phyloP scores from a whole-genome alignment of 2,329 filamentous ascomycete genomes.

The Scytalidium sp. region DNA sequence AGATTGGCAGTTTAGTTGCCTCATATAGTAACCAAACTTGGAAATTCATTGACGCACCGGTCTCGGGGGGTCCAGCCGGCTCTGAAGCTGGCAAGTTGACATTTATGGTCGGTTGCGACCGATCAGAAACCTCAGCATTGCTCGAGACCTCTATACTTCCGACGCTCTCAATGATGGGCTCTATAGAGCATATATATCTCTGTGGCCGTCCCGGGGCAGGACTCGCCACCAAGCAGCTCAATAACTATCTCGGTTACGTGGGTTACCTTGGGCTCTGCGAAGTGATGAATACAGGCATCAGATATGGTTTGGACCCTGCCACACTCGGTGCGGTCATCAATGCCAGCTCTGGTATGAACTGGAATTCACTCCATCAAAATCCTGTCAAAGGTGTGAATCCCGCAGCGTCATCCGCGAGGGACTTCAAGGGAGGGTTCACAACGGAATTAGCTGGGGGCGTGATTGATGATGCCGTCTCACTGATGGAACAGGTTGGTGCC shows the following conservation, averaged over 20 bases:
- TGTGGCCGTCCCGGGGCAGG: slow-evolving; percentile 59
- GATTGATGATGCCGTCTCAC: slow-evolving; percentile 50
- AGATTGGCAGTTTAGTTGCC: slow-evolving; percentile 10
- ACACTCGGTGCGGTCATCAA: slow-evolving; percentile 49
- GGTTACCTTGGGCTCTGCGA: slow-evolving; percentile 57
- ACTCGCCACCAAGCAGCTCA: slow-evolving; percentile 61
- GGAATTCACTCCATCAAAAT: slow-evolving; percentile 29
- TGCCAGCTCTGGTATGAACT: slow-evolving; percentile 37
- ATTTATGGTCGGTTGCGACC: slow-evolving; percentile 32
- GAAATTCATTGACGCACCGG: slow-evolving; percentile 32
- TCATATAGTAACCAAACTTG: neutral
- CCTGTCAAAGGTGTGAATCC: slow-evolving; percentile 31
- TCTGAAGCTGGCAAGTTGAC: slow-evolving; percentile 32
- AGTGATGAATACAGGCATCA: slow-evolving; percentile 59
- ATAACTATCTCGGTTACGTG: slow-evolving; percentile 58
- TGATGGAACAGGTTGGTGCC: slow-evolving; percentile 42
- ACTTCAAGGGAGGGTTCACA: slow-evolving; percentile 49
- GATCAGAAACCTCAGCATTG: neutral
- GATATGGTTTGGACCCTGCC: slow-evolving; percentile 50
- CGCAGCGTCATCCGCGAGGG: slow-evolving; percentile 24
- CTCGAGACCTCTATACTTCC: neutral
- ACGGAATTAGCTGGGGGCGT: slow-evolving; percentile 59
- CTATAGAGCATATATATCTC: slow-evolving; percentile 39
- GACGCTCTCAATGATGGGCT: slow-evolving; percentile 53
- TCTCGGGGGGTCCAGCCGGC: slow-evolving; percentile 32